Evolutionary conservation across 2,329 filamentous ascomycete species (phyloP), one percentile per base, ranked within the genome.

Genomic region (Nemania serpens): DNA sequence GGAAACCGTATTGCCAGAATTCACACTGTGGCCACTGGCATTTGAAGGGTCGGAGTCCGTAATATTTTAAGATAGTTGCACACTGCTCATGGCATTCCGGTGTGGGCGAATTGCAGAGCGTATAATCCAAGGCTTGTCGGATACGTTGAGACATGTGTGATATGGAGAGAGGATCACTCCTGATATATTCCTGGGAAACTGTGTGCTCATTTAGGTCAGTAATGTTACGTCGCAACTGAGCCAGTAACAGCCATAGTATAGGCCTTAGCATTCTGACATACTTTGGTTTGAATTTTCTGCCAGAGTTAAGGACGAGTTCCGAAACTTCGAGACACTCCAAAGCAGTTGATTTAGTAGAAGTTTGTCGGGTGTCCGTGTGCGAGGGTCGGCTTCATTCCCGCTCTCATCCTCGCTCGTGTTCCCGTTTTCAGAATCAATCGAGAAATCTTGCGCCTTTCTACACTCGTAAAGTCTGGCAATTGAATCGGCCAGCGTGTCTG

Each of bases 21-120:
- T 46, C 11, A 25, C 51, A 54, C 51, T 37, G 25, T 12, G 29
- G 15, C 5, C 45, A 45, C 29, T 10, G 3, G 41, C 51, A 54
- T 45, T 46, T 54, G 29, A 54, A 54, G 3, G 41, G 51, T 7
- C 41, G 51, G 5, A 11, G 41, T 15, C 51, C 51, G 20, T 54
- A 54, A 25, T 46, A 46, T 4, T 22, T 2, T 22, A 54, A 13
- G 17, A 54, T 46, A 36, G 2, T 5, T 2, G 17, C n/a, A 25
- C 51, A 54, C 7, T 25, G 15, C 18, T 52, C 11, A 34, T 52
- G 49, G 33, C 49, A 52, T n/a, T 10, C 2, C 1, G 15, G 2
- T 15, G 0, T 2, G 13, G 13, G 12, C 6, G 20, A 25, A 10
- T 18, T 2, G 39, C 49, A 52, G 11, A 52, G 37, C 13, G n/a